phyloP scores from a whole-genome alignment of 495 filamentous ascomycete genomes.

The Neohortaea acidophila region DNA sequence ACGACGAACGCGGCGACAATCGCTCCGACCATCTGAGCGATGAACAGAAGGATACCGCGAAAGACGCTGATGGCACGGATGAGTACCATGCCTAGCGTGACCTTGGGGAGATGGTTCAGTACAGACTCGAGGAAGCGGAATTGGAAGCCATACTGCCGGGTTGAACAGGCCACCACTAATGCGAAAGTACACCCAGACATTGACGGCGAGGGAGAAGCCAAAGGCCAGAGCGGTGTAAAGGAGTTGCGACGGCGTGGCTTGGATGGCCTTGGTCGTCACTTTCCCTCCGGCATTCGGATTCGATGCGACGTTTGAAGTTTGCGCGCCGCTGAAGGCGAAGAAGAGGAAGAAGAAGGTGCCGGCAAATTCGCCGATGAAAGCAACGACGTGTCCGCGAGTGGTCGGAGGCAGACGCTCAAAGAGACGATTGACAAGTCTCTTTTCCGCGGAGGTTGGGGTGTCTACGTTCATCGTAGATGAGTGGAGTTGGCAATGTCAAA shows the following conservation, averaged over 20 bases:
- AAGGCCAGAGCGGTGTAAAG: constrained; percentile 24
- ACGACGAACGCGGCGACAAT: constrained; percentile 17
- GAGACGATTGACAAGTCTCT: too few species aligned
- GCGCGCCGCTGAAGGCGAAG: constrained; percentile 26
- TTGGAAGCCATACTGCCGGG: constrained; percentile 4
- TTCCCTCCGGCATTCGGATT: not conserved
- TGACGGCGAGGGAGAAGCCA: constrained; percentile 26
- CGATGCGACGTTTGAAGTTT: constrained; percentile 21
- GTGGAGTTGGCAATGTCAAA: too few species aligned
- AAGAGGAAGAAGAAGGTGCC: constrained; percentile 28
- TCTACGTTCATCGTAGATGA: too few species aligned
- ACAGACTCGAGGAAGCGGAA: not conserved
- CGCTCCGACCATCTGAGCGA: constrained; percentile 15
- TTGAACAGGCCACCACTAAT: constrained; percentile 26
- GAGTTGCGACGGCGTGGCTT: constrained; percentile 16
- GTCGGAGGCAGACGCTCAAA: not conserved
- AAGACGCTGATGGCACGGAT: constrained; percentile 7
- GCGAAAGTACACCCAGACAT: constrained; percentile 28
- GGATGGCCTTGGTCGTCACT: not conserved
- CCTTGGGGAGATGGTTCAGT: constrained; percentile 28
- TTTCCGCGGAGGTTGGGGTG: too few species aligned
- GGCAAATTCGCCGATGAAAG: constrained; percentile 23
- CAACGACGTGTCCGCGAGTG: constrained; percentile 26
- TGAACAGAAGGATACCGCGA: constrained; percentile 13
- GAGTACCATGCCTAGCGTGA: constrained; percentile 17